These are phyloP conservation scores for Ceratocystis alfenasii DNA, from an alignment of 2,329 filamentous ascomycete species.

Conservation along the genomic window DNA sequence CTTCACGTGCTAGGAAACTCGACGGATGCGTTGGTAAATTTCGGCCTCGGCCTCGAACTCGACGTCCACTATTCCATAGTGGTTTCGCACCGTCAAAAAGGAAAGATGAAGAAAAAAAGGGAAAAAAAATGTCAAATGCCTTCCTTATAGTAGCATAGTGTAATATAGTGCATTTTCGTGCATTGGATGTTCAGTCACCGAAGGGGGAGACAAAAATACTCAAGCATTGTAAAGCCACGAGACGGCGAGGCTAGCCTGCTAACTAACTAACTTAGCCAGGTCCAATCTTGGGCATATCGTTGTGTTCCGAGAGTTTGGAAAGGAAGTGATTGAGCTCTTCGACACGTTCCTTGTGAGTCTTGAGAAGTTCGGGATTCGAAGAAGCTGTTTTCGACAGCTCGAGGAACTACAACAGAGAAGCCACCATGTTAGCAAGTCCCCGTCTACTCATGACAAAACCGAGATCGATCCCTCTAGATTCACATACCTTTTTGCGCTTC, in stretches of 20 bases:
- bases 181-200: too few relatives aligned
- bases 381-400: conserved; percentile 55
- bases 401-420: conserved; percentile 49
- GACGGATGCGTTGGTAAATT: neutral
- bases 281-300: conserved; percentile 76
- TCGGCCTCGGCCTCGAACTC: neutral
- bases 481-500: conserved; percentile 62
- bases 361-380: conserved; percentile 62
- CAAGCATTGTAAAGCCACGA: neutral
- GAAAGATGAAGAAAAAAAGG: neutral
- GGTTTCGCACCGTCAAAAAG: neutral
- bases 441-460: neutral
- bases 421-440: conserved; percentile 4
- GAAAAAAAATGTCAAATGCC: neutral
- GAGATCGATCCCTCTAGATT: neutral
- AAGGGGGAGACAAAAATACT: neutral
- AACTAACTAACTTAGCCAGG: conserved; percentile 32
- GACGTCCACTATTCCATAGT: neutral
- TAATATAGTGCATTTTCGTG: neutral
- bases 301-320: conserved; percentile 85
- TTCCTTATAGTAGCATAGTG: neutral
- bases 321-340: conserved; percentile 93
- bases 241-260: conserved; percentile 27
- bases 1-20: neutral
- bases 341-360: conserved; percentile 93